phyloP scores from a whole-genome alignment of 2,329 filamentous ascomycete species.

The Claviceps capensis region DNA sequence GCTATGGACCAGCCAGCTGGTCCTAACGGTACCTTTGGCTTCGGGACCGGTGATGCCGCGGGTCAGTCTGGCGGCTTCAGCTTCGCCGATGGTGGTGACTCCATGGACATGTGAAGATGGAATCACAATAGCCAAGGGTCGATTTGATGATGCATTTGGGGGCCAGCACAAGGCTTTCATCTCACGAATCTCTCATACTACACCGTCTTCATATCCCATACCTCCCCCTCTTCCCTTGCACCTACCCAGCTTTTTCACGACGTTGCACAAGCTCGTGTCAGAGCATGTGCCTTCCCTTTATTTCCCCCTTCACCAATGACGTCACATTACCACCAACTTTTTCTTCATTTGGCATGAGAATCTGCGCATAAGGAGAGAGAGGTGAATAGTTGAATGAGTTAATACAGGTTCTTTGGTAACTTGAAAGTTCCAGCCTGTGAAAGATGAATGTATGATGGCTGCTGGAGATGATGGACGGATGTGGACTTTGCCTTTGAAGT shows the following conservation, averaged over 20 bases:
- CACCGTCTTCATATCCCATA: constrained; percentile 4
- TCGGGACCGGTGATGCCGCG: constrained; percentile 49
- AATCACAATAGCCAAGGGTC: not conserved
- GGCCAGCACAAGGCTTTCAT: not conserved
- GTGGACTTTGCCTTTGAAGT: constrained; percentile 3
- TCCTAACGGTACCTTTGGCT: constrained; percentile 62
- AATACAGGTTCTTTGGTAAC: constrained; percentile 42
- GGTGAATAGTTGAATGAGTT: constrained; percentile 12
- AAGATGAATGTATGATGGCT: constrained; percentile 11
- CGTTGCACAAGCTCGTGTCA: constrained; percentile 10
- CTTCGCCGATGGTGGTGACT: constrained; percentile 63
- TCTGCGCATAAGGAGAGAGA: constrained; percentile 15
- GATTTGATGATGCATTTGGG: not conserved
- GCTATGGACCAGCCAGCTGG: constrained; percentile 56
- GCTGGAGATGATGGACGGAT: constrained; percentile 10
- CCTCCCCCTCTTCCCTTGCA: constrained; percentile 3
- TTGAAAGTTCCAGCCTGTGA: constrained; percentile 50
- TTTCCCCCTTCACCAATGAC: constrained; percentile 16
- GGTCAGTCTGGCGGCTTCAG: constrained; percentile 72
- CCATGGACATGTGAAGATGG: constrained; percentile 49
- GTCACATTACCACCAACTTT: constrained; percentile 16
- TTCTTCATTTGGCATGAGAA: constrained; percentile 20
- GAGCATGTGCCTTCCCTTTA: constrained; percentile 11
- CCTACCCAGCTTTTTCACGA: not conserved
- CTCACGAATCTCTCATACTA: not conserved